Evolutionary conservation across 2,329 filamentous ascomycete species (phyloP), one percentile per base, ranked within the genome.

Genomic region (Aspergillus niger): DNA sequence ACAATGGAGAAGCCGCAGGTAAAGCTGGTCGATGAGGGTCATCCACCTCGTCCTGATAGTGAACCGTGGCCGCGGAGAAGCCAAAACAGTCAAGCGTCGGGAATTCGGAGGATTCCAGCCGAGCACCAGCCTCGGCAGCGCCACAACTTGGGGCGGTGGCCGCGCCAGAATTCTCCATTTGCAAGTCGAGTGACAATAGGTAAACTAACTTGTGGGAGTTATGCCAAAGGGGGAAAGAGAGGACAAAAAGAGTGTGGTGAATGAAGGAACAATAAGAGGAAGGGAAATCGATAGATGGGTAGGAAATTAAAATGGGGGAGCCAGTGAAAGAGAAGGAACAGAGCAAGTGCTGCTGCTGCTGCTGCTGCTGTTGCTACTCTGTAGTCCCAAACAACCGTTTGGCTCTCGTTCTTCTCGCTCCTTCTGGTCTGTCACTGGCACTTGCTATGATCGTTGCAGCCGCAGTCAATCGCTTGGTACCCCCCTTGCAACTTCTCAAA

Each of bases 61-160:
- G 49, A 38, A 52, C 53, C 32, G 39, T 43, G 39, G n/a, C 52
- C 44, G 38, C 28, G 17, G 39, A 30, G 17, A 41, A n/a, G 26
- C 66, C 55, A 60, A 65, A 66, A 53, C 55, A 62, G 67, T 63
- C 61, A 69, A 69, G 67, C 62, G 61, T 60, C 62, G 66, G 65
- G 65, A 50, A 43, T 36, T 62, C 67, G 64, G 69, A 63, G 44
- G 49, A 55, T 44, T 52, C 41, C 17, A 48, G 62, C 66, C 62
- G 67, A 56, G 17, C 55, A 51, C 64, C 62, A 63, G 57, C 60
- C 57, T 61, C 62, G 38, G 57, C 58, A 47, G 55, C 36, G 44
- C 55, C 58, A 57, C 61, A 32, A 49, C 24, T 17, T 48, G 50
- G 39, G 59, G 54, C 61, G 59, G 61, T 63, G 59, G 57, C 56